Conservation (phyloP, 768 basidiomycete genomes). For the Dictyophora rubrovolvata region DNA sequence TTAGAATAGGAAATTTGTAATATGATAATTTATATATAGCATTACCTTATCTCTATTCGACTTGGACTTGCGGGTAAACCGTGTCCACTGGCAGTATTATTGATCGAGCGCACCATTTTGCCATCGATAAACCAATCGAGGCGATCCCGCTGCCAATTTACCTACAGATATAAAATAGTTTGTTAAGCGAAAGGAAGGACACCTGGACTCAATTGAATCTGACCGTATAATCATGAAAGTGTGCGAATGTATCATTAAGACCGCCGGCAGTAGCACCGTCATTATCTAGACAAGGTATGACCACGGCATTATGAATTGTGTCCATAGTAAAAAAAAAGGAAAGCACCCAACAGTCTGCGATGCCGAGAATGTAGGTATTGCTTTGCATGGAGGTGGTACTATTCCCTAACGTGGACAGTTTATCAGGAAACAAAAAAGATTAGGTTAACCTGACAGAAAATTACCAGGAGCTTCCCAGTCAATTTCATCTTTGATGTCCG, state of each 20-base stretch:
- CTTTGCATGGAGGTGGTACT: conserved; percentile 58
- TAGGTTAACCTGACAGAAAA: not conserved
- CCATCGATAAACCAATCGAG: conserved; percentile 65
- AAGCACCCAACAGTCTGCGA: conserved; percentile 2
- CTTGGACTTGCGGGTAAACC: conserved; percentile 72
- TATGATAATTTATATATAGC: not conserved
- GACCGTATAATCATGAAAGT: conserved; percentile 72
- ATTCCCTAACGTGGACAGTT: conserved; percentile 18
- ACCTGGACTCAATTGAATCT: not conserved
- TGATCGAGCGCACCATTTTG: conserved; percentile 56
- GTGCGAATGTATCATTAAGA: conserved; percentile 51
- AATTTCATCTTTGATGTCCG: conserved; percentile 72
- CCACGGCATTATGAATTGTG: not conserved
- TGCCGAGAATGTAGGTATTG: conserved; percentile 54
- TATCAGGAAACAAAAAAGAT: not conserved
- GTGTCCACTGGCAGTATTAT: conserved; percentile 47
- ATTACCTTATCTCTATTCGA: conserved; percentile 67
- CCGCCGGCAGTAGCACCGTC: conserved; percentile 39
- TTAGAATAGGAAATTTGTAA: not conserved
- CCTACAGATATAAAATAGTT: conserved; percentile 28
- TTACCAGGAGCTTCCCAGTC: conserved; percentile 78
- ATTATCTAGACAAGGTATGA: conserved; percentile 19
- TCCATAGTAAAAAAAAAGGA: not conserved
- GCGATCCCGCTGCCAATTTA: conserved; percentile 69
- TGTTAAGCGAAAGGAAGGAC: not conserved